Base-by-base conservation (phyloP, 2,329 filamentous ascomycete species). In the Verticillium longisporum region DNA sequence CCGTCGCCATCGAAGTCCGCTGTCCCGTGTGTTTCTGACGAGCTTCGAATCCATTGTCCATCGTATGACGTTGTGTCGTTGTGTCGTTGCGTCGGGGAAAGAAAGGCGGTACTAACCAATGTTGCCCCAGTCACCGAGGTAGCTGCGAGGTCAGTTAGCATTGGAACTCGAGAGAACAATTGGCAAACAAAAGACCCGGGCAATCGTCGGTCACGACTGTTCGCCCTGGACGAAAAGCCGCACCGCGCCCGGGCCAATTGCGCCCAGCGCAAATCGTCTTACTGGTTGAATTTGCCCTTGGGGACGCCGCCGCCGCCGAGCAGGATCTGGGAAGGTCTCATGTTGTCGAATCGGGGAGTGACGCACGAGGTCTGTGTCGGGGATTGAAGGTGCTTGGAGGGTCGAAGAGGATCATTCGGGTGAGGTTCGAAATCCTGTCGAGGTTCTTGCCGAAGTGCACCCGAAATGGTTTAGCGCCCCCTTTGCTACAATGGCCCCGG, bases 121-220 rank as follows among this genome's bases (percentile, higher is more conserved):
- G 71, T 80, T 78, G 71, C 90, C 90, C 89, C 90, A 94, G 75
- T 78, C 77, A 68, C 90, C 90, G 62, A 93, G 78, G 76, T 81
- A 92, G 74, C 90, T 93, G 69, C 67, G 65, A 21, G 63, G 63
- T 60, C 32, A 6, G 62, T 71, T 57, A 72, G 71, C 62, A 64
- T 34, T 6, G 13, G 5, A 6, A 18, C 21, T 9, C 9, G 32
- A 11, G 21, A 59, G 33, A 18, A 1, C 41, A 2, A 61, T 31
- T 31, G 26, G 2, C 26, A 37, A 56, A 61, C 62, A 59, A 55
- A 54, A 36, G 14, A 10, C 50, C 37, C 41, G 38, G 53, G 37
- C n/a, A 45, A 37, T 36, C 18, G 37, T 36, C 18, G 21, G 45
- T 56, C 45, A 21, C 34, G 36, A 58, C 55, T 34, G 10, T 53